Conservation (phyloP, 208 protist genomes). For the Borovskyia barvae region DNA sequence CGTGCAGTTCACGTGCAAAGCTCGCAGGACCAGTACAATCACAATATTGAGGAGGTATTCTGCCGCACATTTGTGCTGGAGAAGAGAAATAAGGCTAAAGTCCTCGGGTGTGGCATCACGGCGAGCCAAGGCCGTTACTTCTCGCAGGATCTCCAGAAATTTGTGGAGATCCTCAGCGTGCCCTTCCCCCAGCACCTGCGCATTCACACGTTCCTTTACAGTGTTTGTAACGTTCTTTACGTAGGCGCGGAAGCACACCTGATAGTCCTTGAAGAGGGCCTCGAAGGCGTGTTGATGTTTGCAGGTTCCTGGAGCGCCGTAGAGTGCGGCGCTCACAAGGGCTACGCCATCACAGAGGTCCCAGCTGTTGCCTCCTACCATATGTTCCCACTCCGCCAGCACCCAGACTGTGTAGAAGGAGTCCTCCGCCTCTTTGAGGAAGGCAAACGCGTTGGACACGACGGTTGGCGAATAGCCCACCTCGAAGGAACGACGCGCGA, state of each 20-base stretch:
- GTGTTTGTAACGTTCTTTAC: slow-evolving; percentile 14
- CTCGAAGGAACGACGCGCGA: slow-evolving; percentile 37
- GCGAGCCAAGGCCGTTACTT: slow-evolving; percentile 16
- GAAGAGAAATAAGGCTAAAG: slow-evolving; percentile 35
- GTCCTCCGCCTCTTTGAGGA: slow-evolving; percentile 40
- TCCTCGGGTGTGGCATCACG: slow-evolving; percentile 36
- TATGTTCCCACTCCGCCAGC: slow-evolving; percentile 38
- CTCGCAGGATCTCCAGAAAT: slow-evolving; percentile 10
- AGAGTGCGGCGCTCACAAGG: slow-evolving; percentile 39
- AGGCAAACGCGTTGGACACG: slow-evolving; percentile 39
- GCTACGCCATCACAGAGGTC: slow-evolving; percentile 38
- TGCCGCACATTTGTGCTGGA: slow-evolving; percentile 22
- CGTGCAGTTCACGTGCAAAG: slow-evolving; percentile 22
- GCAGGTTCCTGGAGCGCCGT: slow-evolving; percentile 15
- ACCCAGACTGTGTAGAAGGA: slow-evolving; percentile 45
- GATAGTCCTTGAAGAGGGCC: slow-evolving; percentile 16
- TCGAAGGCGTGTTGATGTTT: background rate
- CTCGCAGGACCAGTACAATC: slow-evolving; percentile 31
- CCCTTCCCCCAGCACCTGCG: background rate
- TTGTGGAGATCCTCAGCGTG: slow-evolving; percentile 9
- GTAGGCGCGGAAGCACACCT: slow-evolving; percentile 11
- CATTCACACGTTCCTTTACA: slow-evolving; percentile 12
- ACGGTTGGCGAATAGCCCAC: slow-evolving; percentile 10
- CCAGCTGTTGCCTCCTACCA: slow-evolving; percentile 24
- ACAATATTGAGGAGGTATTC: slow-evolving; percentile 53